Evolutionary conservation across 345 rosid species (phyloP).

Genomic region (Dimocarpus longan): DNA sequence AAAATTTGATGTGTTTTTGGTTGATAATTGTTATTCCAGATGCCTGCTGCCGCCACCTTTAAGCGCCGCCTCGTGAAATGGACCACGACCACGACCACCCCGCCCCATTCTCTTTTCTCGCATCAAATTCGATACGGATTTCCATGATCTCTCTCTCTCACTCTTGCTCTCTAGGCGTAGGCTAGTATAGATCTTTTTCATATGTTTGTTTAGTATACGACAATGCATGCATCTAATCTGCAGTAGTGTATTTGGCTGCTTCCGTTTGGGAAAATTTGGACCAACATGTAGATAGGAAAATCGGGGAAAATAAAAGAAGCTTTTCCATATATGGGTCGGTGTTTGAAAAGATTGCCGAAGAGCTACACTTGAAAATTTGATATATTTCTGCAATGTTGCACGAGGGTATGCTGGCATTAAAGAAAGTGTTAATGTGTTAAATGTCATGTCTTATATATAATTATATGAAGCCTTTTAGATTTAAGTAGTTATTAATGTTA

Average conservation of each 20-base stretch:
- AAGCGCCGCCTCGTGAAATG: constrained; percentile 19
- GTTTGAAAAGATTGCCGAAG: neutral
- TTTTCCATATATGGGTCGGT: neutral
- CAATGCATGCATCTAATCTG: constrained; percentile 8
- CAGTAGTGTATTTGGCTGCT: constrained; percentile 4
- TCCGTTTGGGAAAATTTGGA: constrained; percentile 18
- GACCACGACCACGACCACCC: constrained; percentile 10
- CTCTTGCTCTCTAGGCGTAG: neutral
- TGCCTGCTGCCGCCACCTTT: constrained; percentile 22
- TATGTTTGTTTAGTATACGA: neutral
- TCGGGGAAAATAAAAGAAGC: neutral
- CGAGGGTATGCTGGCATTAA: neutral
- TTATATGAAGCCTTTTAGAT: too few species aligned
- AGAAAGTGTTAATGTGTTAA: too few species aligned
- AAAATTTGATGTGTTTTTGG: neutral
- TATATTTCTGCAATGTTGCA: neutral
- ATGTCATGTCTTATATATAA: too few species aligned
- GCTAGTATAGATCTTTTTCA: neutral
- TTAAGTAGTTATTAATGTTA: too few species aligned
- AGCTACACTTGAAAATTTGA: neutral
- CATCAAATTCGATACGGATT: constrained; percentile 18
- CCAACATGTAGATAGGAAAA: neutral
- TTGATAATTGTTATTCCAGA: neutral
- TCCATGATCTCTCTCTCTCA: neutral
- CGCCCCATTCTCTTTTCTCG: constrained; percentile 3